A percentile compares a stretch with the other conserved stretches of the same genome.
Conservation (phyloP, 108 stramenopile genomes). For the Licmophora abbreviata region DNA sequence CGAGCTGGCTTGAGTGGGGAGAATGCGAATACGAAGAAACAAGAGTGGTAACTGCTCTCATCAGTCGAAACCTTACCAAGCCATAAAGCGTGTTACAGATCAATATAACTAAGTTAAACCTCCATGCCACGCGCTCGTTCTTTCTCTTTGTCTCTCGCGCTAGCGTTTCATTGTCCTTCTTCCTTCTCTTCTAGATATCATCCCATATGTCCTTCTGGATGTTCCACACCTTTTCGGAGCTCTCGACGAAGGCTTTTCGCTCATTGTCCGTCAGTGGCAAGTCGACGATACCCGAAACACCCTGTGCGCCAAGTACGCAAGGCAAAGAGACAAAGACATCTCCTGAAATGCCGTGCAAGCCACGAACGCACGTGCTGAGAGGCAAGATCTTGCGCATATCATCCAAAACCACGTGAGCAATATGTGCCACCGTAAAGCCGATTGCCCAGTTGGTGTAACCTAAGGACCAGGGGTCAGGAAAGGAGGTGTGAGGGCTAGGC, state of each 20-base stretch:
- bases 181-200: too few species aligned
- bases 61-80: too few species aligned
- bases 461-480: too few species aligned
- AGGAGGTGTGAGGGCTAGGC: too few species aligned
- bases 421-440: conserved; percentile 25
- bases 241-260: conserved; percentile 12
- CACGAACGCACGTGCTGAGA: conserved; percentile 34
- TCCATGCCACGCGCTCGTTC: too few species aligned
- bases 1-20: conserved; percentile 12
- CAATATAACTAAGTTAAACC: too few species aligned
- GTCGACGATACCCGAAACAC: conserved; percentile 16
- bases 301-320: conserved; percentile 19
- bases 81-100: too few species aligned
- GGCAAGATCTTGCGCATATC: conserved; percentile 38
- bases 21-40: too few species aligned
- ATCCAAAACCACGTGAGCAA: conserved; percentile 28
- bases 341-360: conserved; percentile 28
- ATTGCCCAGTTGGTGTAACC: conserved; percentile 48
- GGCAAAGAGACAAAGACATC: conserved; percentile 41
- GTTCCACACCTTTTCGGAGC: conserved; percentile 26
- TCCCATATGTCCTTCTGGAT: conserved; percentile 35
- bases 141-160: too few species aligned
- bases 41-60: too few species aligned
- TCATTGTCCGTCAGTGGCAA: conserved; percentile 21
- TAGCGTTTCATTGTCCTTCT: too few species aligned